Evolutionary conservation across 2,329 filamentous ascomycete genomes (phyloP).

Genomic region (Fusarium udum): DNA sequence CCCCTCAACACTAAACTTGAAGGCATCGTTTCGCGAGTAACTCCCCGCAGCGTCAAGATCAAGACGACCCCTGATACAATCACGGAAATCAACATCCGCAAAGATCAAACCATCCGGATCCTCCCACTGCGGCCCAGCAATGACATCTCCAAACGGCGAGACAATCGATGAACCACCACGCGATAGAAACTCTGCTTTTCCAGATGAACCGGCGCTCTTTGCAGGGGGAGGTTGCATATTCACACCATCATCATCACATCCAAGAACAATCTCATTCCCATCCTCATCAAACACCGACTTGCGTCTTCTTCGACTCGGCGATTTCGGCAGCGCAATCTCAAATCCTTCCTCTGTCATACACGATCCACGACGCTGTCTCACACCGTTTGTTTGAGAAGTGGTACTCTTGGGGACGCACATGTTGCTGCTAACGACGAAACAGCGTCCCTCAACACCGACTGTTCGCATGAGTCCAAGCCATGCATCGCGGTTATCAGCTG

Average conservation of each 20-base stretch:
- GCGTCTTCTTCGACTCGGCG: slow-evolving; percentile 41
- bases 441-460: slow-evolving; percentile 80
- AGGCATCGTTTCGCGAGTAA: slow-evolving; percentile 78
- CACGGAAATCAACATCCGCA: slow-evolving; percentile 84
- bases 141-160: slow-evolving; percentile 79
- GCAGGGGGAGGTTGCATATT: slow-evolving; percentile 11
- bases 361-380: slow-evolving; percentile 46
- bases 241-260: slow-evolving; percentile 43
- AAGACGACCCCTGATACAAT: slow-evolving; percentile 82
- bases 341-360: slow-evolving; percentile 57
- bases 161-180: slow-evolving; percentile 86
- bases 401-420: slow-evolving; percentile 70
- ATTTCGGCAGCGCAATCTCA: slow-evolving; percentile 56
- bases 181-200: slow-evolving; percentile 63
- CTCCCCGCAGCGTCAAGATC: slow-evolving; percentile 87
- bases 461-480: slow-evolving; percentile 88
- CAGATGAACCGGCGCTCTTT: neutral
- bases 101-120: slow-evolving; percentile 73
- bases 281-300: slow-evolving; percentile 62
- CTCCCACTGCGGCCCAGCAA: slow-evolving; percentile 87
- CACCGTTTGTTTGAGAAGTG: neutral
- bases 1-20: slow-evolving; percentile 68
- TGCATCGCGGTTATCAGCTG: slow-evolving; percentile 83
- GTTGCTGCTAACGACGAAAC: slow-evolving; percentile 87
- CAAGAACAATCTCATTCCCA: slow-evolving; percentile 64